Conservation (phyloP, 768 basidiomycete species). For the Lepiota brunneoincarnata region DNA sequence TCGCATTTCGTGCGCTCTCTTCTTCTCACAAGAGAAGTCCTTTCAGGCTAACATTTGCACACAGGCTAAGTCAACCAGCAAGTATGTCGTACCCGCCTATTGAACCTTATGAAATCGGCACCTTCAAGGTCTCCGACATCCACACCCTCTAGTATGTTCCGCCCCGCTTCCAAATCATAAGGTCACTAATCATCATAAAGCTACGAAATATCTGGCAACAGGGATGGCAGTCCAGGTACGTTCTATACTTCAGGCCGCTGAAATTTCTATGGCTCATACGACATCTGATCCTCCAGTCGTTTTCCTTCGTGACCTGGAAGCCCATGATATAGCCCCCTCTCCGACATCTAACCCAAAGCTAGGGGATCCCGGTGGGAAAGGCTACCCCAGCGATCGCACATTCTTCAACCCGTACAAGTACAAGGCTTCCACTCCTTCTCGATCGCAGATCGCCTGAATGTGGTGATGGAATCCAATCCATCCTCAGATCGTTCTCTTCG, state of each 20-base stretch:
- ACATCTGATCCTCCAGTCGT: conserved; percentile 44
- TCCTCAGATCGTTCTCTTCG: conserved; percentile 75
- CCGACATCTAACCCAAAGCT: background rate
- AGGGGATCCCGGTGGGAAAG: conserved; percentile 85
- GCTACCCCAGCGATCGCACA: conserved; percentile 59
- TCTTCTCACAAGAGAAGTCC: background rate
- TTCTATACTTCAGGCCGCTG: background rate
- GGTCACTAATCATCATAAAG: conserved; percentile 33
- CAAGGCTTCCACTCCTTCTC: conserved; percentile 48
- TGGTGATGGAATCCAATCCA: background rate
- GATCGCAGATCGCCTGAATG: background rate
- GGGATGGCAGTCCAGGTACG: conserved; percentile 70
- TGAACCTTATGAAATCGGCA: conserved; percentile 62
- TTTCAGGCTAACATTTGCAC: background rate
- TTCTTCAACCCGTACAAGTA: conserved; percentile 88
- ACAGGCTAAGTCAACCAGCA: background rate
- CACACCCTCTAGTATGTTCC: conserved; percentile 73
- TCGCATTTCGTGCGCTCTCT: background rate
- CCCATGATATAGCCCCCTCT: background rate
- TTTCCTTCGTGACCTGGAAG: conserved; percentile 64
- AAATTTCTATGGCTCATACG: background rate
- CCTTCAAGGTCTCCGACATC: conserved; percentile 67
- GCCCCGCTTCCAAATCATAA: background rate
- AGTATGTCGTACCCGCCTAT: conserved; percentile 59
- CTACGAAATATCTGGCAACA: conserved; percentile 81